These are phyloP conservation scores for Eutrema salsugineum DNA, from an alignment of 441 rosid genomes.

Conservation along the genomic window DNA sequence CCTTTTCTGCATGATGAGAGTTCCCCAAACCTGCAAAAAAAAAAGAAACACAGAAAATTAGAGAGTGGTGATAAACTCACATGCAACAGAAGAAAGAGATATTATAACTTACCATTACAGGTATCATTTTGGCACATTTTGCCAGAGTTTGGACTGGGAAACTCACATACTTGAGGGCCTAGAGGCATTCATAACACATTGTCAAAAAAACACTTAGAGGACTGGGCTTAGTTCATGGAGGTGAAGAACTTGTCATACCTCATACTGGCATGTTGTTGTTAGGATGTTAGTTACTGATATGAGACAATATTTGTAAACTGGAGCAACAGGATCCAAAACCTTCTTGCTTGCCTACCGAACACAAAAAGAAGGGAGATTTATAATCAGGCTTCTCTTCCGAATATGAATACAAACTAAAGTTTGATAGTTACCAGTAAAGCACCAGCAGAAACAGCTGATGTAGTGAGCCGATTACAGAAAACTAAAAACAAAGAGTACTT, in stretches of 20 bases:
- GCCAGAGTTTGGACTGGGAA: conserved; percentile 91
- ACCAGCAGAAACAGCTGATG: conserved; percentile 79
- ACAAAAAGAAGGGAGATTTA: not conserved
- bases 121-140: conserved; percentile 95
- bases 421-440: conserved; percentile 49
- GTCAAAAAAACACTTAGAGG: not conserved
- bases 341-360: conserved; percentile 69
- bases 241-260: conserved; percentile 45
- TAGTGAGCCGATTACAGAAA: conserved; percentile 81
- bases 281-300: conserved; percentile 80
- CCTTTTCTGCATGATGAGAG: conserved; percentile 88
- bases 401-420: not conserved
- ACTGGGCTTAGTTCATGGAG: not conserved
- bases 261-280: conserved; percentile 96
- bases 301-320: conserved; percentile 77
- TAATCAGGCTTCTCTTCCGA: too few species aligned
- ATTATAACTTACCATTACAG: conserved; percentile 67
- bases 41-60: conserved; percentile 16
- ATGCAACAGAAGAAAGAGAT: not conserved
- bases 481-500: conserved; percentile 80
- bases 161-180: conserved; percentile 95
- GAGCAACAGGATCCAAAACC: conserved; percentile 90
- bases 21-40: conserved; percentile 77
- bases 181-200: conserved; percentile 13
- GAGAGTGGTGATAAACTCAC: not conserved